Evolutionary conservation across 2,329 filamentous ascomycete species (phyloP).

Genomic region (Periconia sp.): DNA sequence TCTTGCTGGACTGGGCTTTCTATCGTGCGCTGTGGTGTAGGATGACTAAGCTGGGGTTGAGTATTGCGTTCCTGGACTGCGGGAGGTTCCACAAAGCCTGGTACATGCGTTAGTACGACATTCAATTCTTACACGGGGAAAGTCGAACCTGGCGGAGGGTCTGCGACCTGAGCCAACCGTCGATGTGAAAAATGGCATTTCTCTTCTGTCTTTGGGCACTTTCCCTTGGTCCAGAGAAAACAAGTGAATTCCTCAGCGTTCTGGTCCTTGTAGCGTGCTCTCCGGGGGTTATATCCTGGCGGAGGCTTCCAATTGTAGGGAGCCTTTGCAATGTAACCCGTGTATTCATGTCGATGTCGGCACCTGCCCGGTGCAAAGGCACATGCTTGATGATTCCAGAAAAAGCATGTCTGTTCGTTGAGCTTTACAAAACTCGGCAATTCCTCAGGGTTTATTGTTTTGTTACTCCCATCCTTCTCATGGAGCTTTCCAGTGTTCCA

Average conservation of each 20-base stretch:
- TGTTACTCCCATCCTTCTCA: neutral
- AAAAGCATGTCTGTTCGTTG: neutral
- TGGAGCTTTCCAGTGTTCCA: constrained; percentile 11
- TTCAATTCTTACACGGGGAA: neutral
- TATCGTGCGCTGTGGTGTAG: neutral
- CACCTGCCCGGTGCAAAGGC: neutral
- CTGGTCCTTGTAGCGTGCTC: neutral
- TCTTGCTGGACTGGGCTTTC: too few relatives aligned
- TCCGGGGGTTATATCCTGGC: neutral
- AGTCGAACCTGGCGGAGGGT: neutral
- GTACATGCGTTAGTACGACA: neutral
- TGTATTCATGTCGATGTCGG: neutral
- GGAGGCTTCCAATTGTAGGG: neutral
- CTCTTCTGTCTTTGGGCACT: constrained; percentile 8
- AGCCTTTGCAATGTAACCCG: neutral
- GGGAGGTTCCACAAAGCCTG: neutral
- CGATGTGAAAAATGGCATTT: constrained; percentile 16
- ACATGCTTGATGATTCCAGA: neutral
- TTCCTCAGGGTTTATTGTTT: constrained; percentile 1
- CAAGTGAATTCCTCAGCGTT: constrained; percentile 4
- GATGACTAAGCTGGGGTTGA: neutral
- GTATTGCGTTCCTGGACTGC: neutral
- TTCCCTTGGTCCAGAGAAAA: constrained; percentile 12
- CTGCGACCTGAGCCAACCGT: constrained; percentile 16
- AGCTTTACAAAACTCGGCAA: neutral